Base-by-base conservation (phyloP, 2,329 filamentous ascomycete species). In the Byssothecium circinans region DNA sequence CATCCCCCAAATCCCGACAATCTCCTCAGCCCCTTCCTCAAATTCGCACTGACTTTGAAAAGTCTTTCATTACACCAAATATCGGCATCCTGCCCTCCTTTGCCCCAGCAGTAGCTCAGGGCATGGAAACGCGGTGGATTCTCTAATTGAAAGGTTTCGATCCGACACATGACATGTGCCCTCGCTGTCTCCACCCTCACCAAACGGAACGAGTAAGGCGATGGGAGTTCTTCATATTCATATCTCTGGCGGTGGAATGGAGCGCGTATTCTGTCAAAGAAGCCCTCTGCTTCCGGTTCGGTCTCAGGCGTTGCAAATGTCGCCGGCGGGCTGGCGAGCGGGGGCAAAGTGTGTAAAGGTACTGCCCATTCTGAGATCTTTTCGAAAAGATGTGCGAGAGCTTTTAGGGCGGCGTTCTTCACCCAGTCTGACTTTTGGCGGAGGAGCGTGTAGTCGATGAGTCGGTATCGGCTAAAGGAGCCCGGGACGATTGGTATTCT, bases 51-150 rank as follows among this genome's bases (percentile, higher is more conserved):
- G 3, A 47, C 45, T 17, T 42, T 47, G 19, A 43, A 47, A 6
- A 47, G 22, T 3, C 22, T 19, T 2, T 40, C 33, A 19, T 47
- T 47, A 17, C 38, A 42, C 39, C 45, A 47, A 5, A 47, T 47
- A 38, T 47, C 45, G 10, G 38, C 22, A 17, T 22, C 33, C n/a
- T 47, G 45, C 17, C 45, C 45, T 19, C n/a, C 12, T 10, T 43
- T 47, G 20, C 38, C 45, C 45, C 45, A 47, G 23, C 30, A 42
- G 22, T 47, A 47, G 18, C 45, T 47, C 23, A 47, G 15, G 29
- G 38, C 45, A 8, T 47, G 39, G 23, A 47, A 47, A 2, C n/a
- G 45, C 17, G 45, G 45, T 33, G 45, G 45, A 32, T 38, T 18
- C 17, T 11, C 30, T 11, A 47, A 33, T 18, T 38, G 19, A 32